These are phyloP conservation scores for Apiospora kogelbergensis DNA, from an alignment of 2,329 filamentous ascomycete species.

Conservation along the genomic window DNA sequence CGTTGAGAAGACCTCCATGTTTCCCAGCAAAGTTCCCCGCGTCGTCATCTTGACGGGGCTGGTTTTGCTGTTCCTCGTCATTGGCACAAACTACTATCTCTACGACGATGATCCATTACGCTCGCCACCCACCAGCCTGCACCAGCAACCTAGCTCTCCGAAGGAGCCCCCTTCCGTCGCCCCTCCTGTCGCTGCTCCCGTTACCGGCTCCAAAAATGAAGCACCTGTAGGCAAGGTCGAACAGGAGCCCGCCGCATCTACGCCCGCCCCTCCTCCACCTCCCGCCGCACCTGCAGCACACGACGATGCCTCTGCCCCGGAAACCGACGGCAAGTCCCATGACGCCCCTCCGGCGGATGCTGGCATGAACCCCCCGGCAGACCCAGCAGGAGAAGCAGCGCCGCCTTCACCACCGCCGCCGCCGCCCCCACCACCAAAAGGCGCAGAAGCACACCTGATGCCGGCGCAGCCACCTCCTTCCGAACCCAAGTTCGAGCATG, in stretches of 20 bases:
- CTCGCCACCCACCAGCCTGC: constrained; percentile 9
- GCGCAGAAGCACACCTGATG: not conserved
- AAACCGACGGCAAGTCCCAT: not conserved
- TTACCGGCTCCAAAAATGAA: not conserved
- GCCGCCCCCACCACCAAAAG: not conserved
- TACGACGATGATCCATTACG: constrained; percentile 21
- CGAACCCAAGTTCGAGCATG: not conserved
- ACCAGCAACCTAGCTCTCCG: constrained; percentile 11
- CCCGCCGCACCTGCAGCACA: not conserved
- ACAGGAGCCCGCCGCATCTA: not conserved
- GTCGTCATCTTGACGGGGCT: constrained; percentile 24
- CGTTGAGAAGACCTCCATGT: constrained; percentile 37
- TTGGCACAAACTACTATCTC: constrained; percentile 25
- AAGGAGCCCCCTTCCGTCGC: not conserved
- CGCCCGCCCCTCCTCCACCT: not conserved
- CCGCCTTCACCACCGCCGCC: not conserved
- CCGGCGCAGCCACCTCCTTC: not conserved
- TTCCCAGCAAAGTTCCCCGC: constrained; percentile 25
- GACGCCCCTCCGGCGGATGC: not conserved
- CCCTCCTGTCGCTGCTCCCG: not conserved
- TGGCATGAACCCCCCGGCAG: not conserved
- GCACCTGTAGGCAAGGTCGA: not conserved
- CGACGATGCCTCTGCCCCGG: not conserved
- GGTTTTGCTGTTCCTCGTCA: constrained; percentile 24
- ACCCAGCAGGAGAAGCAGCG: not conserved